Percentiles rank a stretch among this genome's conserved stretches.
Evolutionary conservation across 106 monocot genomes (phyloP).

Genomic region (Xerophyta viscosa): DNA sequence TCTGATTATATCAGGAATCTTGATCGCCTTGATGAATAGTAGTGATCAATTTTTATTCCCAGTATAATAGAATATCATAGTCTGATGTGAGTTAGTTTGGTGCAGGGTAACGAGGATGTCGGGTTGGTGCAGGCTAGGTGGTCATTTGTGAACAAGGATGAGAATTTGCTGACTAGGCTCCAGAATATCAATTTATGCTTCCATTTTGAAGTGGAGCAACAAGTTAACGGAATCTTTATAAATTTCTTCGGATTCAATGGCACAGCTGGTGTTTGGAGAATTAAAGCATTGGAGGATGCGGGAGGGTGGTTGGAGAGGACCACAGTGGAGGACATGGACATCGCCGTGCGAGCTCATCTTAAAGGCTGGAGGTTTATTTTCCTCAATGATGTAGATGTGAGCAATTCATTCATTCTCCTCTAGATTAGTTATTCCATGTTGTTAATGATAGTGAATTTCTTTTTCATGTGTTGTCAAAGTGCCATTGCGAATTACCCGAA

Average conservation of each 20-base stretch:
- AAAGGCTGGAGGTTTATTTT: slow-evolving; percentile 91
- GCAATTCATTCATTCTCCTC: no score
- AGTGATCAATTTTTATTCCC: no score
- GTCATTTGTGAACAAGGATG: slow-evolving; percentile 97
- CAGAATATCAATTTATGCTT: slow-evolving; percentile 97
- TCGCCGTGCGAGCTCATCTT: slow-evolving; percentile 80
- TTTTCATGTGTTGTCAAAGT: no score
- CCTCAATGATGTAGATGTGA: slow-evolving; percentile 95
- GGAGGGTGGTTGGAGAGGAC: slow-evolving; percentile 97
- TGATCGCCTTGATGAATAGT: no score
- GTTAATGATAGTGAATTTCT: no score
- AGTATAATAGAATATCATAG: no score
- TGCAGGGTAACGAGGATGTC: slow-evolving; percentile 77
- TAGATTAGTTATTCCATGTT: no score
- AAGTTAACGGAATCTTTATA: slow-evolving; percentile 85
- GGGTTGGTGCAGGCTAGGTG: slow-evolving; percentile 91
- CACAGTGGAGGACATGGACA: slow-evolving; percentile 90
- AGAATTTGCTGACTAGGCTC: slow-evolving; percentile 89
- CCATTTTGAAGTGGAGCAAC: slow-evolving; percentile 99
- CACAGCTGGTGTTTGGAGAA: slow-evolving; percentile 96
- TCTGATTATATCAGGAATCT: no score
- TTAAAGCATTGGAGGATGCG: slow-evolving; percentile 81
- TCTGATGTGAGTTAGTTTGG: slow-evolving; percentile 1
- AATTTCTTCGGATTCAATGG: slow-evolving; percentile 99
- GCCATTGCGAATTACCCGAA: slow-evolving; percentile 80